These are phyloP conservation scores for Vanrija pseudolonga DNA, from an alignment of 1,284 basidiomycete genomes.

Conservation along the genomic window DNA sequence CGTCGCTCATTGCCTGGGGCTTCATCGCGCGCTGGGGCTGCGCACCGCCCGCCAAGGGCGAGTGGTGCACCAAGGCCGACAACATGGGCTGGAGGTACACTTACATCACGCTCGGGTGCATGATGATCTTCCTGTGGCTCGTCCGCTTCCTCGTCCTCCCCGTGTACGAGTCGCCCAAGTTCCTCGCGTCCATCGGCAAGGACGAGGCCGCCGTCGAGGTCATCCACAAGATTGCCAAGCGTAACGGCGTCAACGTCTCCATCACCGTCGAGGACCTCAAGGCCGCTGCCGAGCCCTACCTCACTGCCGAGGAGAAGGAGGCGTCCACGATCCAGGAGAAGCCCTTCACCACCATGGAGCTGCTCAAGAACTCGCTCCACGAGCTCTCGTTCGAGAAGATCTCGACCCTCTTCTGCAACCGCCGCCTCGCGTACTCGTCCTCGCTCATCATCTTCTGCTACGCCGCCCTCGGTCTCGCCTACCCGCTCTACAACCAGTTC, in stretches of 20 bases:
- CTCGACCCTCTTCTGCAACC: constrained; percentile 56
- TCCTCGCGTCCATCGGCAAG: constrained; percentile 56
- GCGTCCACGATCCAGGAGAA: constrained; percentile 6
- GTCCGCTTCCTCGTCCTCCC: constrained; percentile 44
- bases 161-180: constrained; percentile 62
- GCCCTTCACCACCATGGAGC: constrained; percentile 31
- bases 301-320: constrained; percentile 20
- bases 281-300: constrained; percentile 38
- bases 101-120: constrained; percentile 54
- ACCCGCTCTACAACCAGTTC: constrained; percentile 52
- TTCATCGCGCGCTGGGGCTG: constrained; percentile 24
- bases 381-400: constrained; percentile 54
- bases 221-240: constrained; percentile 51
- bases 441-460: constrained; percentile 57
- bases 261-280: constrained; percentile 54
- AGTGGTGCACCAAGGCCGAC: constrained; percentile 50
- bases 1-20: constrained; percentile 52
- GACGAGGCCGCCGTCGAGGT: constrained; percentile 59
- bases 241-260: constrained; percentile 54
- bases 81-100: constrained; percentile 65
- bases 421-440: constrained; percentile 56
- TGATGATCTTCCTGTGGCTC: constrained; percentile 51
- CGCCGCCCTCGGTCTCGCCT: constrained; percentile 60
- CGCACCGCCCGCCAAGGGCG: neutral
- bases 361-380: constrained; percentile 50